Base-by-base conservation (phyloP, 1,284 basidiomycete species). In the Clitocybe nebularis region DNA sequence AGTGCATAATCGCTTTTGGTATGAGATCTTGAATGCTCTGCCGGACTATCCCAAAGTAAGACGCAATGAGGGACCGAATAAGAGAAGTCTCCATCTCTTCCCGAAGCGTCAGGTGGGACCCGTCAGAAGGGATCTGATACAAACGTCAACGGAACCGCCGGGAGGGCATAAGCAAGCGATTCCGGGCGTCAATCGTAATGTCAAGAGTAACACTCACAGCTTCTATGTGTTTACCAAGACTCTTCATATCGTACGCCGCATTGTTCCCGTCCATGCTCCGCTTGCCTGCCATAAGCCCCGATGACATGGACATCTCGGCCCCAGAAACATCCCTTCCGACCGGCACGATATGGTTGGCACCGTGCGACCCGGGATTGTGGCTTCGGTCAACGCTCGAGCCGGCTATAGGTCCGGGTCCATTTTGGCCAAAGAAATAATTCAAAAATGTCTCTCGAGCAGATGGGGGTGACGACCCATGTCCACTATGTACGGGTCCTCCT, bases 211-310 rank as follows among this genome's bases (percentile, higher is more conserved):
- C 5, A 80, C 88, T 74, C 55, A 93, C 88, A 52, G 89, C 86
- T 66, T 94, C 92, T 48, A 95, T 89, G 57, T 99, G 95, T 68
- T 89, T 94, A 46, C 94, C 93, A 37, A 99, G 72, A 59, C 92
- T 95, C 77, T 94, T 97, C 96, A 99, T 99, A 63, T 99, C 94
- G 64, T 84, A 98, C 26, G 91, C 93, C 36, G 93, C 89, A 54
- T 78, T 88, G 59, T 74, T 86, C 41, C 82, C 85, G 56, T 93
- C 90, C 38, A 87, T 60, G 21, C 69, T 69, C 43, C 79, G 63
- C 63, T 77, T 84, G 22, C 81, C 75, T 32, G 78, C 75, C 77
- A 85, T 72, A 24, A 86, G 58, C 1, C 84, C 84, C 8, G 73
- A 63, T 17, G 72, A 69, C 37, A 77, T 60, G 19, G 67, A 46